Base-by-base conservation (phyloP, 371 early-diverging fungal genomes). In the Furculomyces boomerangus region DNA sequence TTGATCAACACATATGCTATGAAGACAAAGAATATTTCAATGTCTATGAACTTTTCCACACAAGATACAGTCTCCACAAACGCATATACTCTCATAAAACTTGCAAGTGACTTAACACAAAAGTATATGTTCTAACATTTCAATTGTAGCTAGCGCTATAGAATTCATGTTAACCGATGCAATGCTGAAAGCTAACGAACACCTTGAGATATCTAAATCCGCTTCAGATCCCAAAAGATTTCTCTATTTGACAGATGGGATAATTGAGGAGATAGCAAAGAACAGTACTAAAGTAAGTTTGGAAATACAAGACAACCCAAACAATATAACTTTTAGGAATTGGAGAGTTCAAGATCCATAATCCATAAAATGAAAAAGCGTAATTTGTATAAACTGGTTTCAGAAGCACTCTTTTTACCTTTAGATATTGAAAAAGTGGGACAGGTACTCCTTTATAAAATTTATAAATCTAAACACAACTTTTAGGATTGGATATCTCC, bases 141-240 rank as follows among this genome's bases (percentile, higher is more conserved):
- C n/a, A n/a, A n/a, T 39, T 7, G 32, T 54, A 56, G 75, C 65
- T 28, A 70, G 71, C 61, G 79, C 82, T 0, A 75, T 89, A 41
- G 93, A 93, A 57, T 67, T 79, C 40, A 93, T 96, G 93, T 60
- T 95, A 24, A 76, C 79, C 3, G 95, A 95, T 57, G 87, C 85
- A 0, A 61, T 97, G 40, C 60, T 88, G 8, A 65, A 71, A n/a
- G 97, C 97, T 8, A 83, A 94, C 62, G 63, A 71, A 0, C 55
- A 74, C 30, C 59, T 95, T 55, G 67, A 74, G 8, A 81, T 97
- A 29, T 77, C 88, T 1, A 65, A 76, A 1, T 68, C 80, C 1
- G 74, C 94, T 26, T 66, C 79, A 40, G 67, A 75, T 56, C 78
- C 80, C 14, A 74, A 74, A 55, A 74, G 73, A 3, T 97, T 89